Percentiles rank a stretch among this genome's conserved stretches.
phyloP scores from a whole-genome alignment of 2,329 filamentous ascomycete genomes.

The Pseudocercospora eumusae region DNA sequence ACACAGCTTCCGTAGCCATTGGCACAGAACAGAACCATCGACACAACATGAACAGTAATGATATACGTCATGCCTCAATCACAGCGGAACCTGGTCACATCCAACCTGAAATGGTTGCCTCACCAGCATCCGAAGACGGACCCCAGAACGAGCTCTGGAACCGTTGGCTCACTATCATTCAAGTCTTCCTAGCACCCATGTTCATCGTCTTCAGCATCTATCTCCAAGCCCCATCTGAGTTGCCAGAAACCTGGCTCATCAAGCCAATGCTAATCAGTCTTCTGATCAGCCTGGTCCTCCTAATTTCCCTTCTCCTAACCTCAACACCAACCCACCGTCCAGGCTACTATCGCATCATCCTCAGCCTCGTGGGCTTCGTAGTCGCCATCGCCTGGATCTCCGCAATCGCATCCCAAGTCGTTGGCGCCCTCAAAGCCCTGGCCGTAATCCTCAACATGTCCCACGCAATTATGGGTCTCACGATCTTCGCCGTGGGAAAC shows the following conservation, averaged over 20 bases:
- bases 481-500: slow-evolving; percentile 95
- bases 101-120: slow-evolving; percentile 19
- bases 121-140: slow-evolving; percentile 15
- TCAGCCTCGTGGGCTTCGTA: slow-evolving; percentile 87
- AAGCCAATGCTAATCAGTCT: slow-evolving; percentile 46
- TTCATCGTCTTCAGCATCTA: slow-evolving; percentile 73
- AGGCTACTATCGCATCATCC: slow-evolving; percentile 67
- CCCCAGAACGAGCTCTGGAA: slow-evolving; percentile 64
- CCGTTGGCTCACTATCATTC: slow-evolving; percentile 82
- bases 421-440: slow-evolving; percentile 88
- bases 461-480: slow-evolving; percentile 90
- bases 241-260: slow-evolving; percentile 60
- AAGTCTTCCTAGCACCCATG: slow-evolving; percentile 82
- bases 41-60: slow-evolving; percentile 28
- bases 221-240: slow-evolving; percentile 49
- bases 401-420: slow-evolving; percentile 91
- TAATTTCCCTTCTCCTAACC: slow-evolving; percentile 66
- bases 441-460: slow-evolving; percentile 91
- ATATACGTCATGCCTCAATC: slow-evolving; percentile 11
- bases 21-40: slow-evolving; percentile 33
- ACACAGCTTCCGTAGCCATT: slow-evolving; percentile 39
- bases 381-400: slow-evolving; percentile 96
- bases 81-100: slow-evolving; percentile 1
- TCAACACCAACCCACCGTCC: slow-evolving; percentile 69
- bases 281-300: slow-evolving; percentile 62